phyloP scores from a whole-genome alignment of 1,284 basidiomycete species.

The Ceratobasidium sp. region DNA sequence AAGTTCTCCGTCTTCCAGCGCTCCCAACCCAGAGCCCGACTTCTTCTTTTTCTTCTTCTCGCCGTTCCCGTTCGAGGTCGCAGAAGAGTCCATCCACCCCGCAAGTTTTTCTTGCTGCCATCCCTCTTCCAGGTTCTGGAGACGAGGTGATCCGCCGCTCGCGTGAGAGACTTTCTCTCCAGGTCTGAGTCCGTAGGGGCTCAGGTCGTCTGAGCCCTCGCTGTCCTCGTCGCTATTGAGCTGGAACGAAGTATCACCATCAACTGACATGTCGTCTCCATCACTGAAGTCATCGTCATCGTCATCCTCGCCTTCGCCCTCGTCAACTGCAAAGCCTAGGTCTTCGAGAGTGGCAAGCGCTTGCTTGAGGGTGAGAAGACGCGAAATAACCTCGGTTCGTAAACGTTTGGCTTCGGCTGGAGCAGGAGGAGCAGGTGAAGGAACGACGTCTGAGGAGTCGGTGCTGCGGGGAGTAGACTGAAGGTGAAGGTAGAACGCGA shows the following conservation, averaged over 20 bases:
- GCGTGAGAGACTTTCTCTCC: constrained; percentile 57
- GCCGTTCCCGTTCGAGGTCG: neutral
- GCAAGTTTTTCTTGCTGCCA: constrained; percentile 52
- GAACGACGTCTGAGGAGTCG: constrained; percentile 52
- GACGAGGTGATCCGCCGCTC: constrained; percentile 48
- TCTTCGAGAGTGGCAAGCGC: constrained; percentile 85
- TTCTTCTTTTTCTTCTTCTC: constrained; percentile 54
- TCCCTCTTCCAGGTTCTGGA: constrained; percentile 68
- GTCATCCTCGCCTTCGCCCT: constrained; percentile 55
- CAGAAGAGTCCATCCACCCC: constrained; percentile 47
- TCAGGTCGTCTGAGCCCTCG: constrained; percentile 53
- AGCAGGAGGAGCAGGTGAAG: neutral
- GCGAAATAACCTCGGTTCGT: constrained; percentile 77
- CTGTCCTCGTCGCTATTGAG: constrained; percentile 66
- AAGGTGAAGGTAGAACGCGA: constrained; percentile 94
- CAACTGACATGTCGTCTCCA: constrained; percentile 46
- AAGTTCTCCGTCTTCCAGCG: constrained; percentile 55
- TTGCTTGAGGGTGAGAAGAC: constrained; percentile 88
- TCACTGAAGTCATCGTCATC: constrained; percentile 53
- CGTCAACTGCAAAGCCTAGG: constrained; percentile 71
- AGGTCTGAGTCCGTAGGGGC: constrained; percentile 59
- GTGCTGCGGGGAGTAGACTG: constrained; percentile 75
- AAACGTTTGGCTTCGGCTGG: constrained; percentile 40
- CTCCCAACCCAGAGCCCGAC: constrained; percentile 40
- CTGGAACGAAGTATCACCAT: constrained; percentile 59